Evolutionary conservation across 2,329 filamentous ascomycete genomes (phyloP).

Genomic region (Cladosporium colombiae): DNA sequence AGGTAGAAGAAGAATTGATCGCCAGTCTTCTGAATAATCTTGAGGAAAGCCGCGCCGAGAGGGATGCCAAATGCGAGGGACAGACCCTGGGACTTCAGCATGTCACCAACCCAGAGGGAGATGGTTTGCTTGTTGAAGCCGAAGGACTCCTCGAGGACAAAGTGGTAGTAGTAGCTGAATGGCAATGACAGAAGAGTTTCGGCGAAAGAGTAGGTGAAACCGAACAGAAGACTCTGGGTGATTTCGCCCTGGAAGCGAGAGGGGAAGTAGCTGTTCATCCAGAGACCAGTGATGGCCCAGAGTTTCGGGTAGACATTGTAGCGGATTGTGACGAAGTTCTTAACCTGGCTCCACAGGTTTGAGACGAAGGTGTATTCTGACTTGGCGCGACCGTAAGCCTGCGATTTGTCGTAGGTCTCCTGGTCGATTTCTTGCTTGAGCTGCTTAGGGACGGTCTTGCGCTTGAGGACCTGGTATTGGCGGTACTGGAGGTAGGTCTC

Average conservation of each 20-base stretch:
- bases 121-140: constrained; percentile 99
- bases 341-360: constrained; percentile 80
- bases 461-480: constrained; percentile 84
- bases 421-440: constrained; percentile 85
- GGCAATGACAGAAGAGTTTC: constrained; percentile 79
- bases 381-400: constrained; percentile 93
- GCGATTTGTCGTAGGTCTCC: constrained; percentile 80
- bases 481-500: constrained; percentile 87
- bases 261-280: constrained; percentile 74
- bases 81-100: constrained; percentile 87
- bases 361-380: constrained; percentile 82
- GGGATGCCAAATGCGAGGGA: constrained; percentile 79
- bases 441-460: constrained; percentile 78
- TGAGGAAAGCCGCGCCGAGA: constrained; percentile 86
- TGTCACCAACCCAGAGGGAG: constrained; percentile 82
- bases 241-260: constrained; percentile 86
- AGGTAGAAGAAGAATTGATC: constrained; percentile 97
- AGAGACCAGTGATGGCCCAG: constrained; percentile 77
- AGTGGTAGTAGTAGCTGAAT: constrained; percentile 85
- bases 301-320: constrained; percentile 88
- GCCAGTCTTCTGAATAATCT: constrained; percentile 92
- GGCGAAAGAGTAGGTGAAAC: constrained; percentile 81
- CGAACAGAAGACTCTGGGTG: constrained; percentile 86
- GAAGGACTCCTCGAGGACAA: constrained; percentile 93
- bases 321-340: constrained; percentile 86